A percentile compares a stretch with the other conserved stretches of the same genome.
phyloP scores from a whole-genome alignment of 2,329 filamentous ascomycete genomes.

The Intubia oerlemansii region DNA sequence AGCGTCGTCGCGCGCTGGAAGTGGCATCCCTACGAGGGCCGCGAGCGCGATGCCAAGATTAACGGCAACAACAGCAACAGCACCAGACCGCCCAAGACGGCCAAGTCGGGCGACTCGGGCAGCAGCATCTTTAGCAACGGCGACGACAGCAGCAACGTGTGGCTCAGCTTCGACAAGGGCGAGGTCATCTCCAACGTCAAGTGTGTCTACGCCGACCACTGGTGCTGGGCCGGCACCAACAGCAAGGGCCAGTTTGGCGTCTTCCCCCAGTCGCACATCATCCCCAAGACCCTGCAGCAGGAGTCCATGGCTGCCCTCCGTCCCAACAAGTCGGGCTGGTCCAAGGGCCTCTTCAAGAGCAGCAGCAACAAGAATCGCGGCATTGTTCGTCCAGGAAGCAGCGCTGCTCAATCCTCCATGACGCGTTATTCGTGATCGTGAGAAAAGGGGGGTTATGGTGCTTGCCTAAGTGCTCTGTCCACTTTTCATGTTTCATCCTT shows the following conservation, averaged over 20 bases:
- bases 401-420: too few relatives aligned
- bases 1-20: conserved; percentile 30
- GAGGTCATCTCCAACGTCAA: conserved; percentile 44
- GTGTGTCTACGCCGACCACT: conserved; percentile 19
- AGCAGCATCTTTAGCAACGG: conserved; percentile 13
- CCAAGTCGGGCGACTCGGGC: not conserved
- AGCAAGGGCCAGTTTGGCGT: conserved; percentile 14
- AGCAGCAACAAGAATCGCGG: too few relatives aligned
- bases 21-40: conserved; percentile 18
- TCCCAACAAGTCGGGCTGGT: too few relatives aligned
- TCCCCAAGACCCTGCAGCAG: conserved; percentile 7
- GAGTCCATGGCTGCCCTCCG: too few relatives aligned
- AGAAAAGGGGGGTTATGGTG: too few relatives aligned
- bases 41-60: too few relatives aligned
- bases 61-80: too few relatives aligned
- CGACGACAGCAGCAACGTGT: conserved; percentile 19
- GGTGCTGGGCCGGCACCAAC: conserved; percentile 17
- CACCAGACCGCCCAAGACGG: too few relatives aligned
- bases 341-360: too few relatives aligned
- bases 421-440: too few relatives aligned
- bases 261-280: conserved; percentile 12
- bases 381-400: too few relatives aligned
- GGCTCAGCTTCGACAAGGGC: conserved; percentile 42
- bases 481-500: not conserved
- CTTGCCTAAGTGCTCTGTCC: too few relatives aligned